phyloP scores from a whole-genome alignment of 345 rosid genomes.

The Syzygium oleosum region DNA sequence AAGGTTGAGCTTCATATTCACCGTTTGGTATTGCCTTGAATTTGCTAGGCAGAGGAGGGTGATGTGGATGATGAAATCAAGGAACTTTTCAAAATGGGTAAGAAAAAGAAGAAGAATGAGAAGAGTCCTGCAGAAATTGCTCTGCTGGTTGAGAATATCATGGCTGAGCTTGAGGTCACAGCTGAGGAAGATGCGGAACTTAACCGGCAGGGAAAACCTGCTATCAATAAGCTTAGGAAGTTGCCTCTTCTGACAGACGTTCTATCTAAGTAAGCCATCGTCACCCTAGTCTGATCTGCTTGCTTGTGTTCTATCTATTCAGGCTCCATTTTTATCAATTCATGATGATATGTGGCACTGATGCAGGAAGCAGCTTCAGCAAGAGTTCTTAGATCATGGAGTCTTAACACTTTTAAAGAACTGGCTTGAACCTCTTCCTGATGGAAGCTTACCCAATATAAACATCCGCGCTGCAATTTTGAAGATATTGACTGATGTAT shows the following conservation, averaged over 20 bases:
- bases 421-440: slow-evolving; percentile 99
- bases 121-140: slow-evolving; percentile 93
- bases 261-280: slow-evolving; percentile 71
- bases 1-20: neutral
- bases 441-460: slow-evolving; percentile 93
- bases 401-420: slow-evolving; percentile 76
- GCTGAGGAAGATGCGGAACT: slow-evolving; percentile 94
- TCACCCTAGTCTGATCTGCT: neutral
- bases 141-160: slow-evolving; percentile 73
- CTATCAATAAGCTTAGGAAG: slow-evolving; percentile 85
- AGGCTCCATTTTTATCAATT: neutral
- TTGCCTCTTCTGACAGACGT: slow-evolving; percentile 85
- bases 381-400: slow-evolving; percentile 93
- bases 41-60: slow-evolving; percentile 78
- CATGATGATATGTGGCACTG: neutral
- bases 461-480: slow-evolving; percentile 90
- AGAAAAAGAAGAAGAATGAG: slow-evolving; percentile 74
- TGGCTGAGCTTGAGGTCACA: slow-evolving; percentile 96
- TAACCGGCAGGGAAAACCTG: slow-evolving; percentile 81
- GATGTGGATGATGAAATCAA: slow-evolving; percentile 86
- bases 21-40: neutral
- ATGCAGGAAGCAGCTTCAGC: slow-evolving; percentile 95
- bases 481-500: slow-evolving; percentile 73
- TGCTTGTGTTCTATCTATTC: neutral
- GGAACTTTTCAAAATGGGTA: slow-evolving; percentile 79